Percentiles rank a stretch among this genome's conserved stretches.
Conservation (phyloP, 306 rosid species). For the Vigna unguiculata region DNA sequence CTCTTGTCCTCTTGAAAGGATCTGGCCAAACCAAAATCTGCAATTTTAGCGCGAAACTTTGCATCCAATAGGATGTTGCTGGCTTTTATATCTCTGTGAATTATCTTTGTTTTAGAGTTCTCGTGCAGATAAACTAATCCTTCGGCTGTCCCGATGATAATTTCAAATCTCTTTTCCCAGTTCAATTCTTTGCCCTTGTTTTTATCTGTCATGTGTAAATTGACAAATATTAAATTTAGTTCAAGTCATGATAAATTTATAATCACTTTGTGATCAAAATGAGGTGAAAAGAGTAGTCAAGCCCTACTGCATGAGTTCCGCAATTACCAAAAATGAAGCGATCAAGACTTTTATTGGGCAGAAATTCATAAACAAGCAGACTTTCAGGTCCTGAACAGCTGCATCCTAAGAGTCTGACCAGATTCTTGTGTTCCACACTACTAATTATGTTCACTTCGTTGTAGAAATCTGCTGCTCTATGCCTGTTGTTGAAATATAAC, state of each 20-base stretch:
- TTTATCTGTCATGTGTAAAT: conserved; percentile 56
- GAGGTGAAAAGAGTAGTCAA: conserved; percentile 12
- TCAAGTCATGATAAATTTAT: conserved; percentile 7
- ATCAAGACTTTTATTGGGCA: conserved; percentile 46
- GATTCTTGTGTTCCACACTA: conserved; percentile 82
- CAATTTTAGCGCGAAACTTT: conserved; percentile 83
- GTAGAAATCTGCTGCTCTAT: conserved; percentile 85
- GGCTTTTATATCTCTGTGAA: conserved; percentile 94
- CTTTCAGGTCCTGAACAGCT: conserved; percentile 96
- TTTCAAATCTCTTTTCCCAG: conserved; percentile 85
- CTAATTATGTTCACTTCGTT: conserved; percentile 91
- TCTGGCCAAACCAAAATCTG: conserved; percentile 97
- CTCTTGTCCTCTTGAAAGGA: conserved; percentile 87
- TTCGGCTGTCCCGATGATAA: conserved; percentile 79
- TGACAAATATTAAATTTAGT: conserved; percentile 25
- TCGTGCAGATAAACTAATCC: conserved; percentile 86
- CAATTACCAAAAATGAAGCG: conserved; percentile 79
- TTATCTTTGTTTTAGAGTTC: conserved; percentile 69
- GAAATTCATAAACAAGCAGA: conserved; percentile 86
- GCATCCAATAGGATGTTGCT: conserved; percentile 87
- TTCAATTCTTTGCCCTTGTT: conserved; percentile 64
- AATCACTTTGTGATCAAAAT: conserved; percentile 13
- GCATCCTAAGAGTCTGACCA: conserved; percentile 88
- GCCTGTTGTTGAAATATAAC: conserved; percentile 81
- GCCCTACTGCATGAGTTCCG: conserved; percentile 22